Evolutionary conservation across 306 rosid genomes (phyloP), one percentile per base, ranked within the genome.

Genomic region (Vicia faba): DNA sequence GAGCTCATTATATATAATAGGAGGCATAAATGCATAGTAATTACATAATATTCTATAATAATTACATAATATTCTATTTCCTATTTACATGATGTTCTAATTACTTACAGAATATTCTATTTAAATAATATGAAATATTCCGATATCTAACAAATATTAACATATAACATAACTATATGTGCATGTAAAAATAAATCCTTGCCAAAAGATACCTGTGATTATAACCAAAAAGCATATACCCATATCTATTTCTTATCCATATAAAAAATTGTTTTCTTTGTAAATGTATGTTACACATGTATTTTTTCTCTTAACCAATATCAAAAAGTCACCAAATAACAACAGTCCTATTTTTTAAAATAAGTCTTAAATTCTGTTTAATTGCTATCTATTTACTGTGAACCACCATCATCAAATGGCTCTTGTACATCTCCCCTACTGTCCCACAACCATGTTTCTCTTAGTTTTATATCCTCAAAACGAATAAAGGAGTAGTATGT

Each of bases 351-450:
- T 50, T 49, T 49, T 50, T 49, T 49, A 18, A 20, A 5, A 10
- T 5, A 11, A 11, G 59, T 23, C 58, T 20, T 53, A 53, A 13
- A 23, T 53, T 53, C 3, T 53, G 11, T 23, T 53, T 23, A 23
- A 10, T 23, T 53, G 59, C 59, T 53, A n/a, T 20, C 15, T 53
- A 23, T 11, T 20, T 11, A 53, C 35, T 11, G 9, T 53, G 4
- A 3, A 23, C 33, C 33, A 53, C 59, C 59, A 53, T 53, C 59
- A 53, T 53, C 59, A 53, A 20, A 53, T 20, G 31, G 33, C 11
- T 53, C 59, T 53, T 53, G n/a, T 20, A 53, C 33, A 53, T 20
- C 59, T 51, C 14, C n/a, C 6, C 14, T 23, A 53, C 33, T 23
- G 20, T 53, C 59, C n/a, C 57, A 10, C 28, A 19, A 50, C 57